phyloP scores from a whole-genome alignment of 2,329 filamentous ascomycete species.

The Microsporum canis region DNA sequence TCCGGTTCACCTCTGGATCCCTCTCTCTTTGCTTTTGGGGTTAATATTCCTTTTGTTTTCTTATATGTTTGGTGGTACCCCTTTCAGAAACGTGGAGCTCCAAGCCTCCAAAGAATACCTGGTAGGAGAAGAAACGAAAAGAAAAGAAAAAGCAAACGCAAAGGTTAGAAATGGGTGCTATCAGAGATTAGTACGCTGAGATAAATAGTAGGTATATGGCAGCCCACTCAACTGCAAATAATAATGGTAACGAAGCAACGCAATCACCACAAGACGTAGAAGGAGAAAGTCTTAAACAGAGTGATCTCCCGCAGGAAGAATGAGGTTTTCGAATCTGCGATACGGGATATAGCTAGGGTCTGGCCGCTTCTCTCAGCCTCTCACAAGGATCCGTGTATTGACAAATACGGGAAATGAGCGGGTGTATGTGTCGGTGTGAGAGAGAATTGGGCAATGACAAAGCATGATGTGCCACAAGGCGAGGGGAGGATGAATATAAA shows the following conservation, averaged over 20 bases:
- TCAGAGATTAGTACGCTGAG: not conserved
- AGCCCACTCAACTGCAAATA: not conserved
- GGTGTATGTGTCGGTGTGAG: not conserved
- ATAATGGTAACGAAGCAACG: not conserved
- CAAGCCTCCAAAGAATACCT: not conserved
- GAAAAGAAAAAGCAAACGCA: not conserved
- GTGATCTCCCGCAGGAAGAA: not conserved
- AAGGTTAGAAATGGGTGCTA: not conserved
- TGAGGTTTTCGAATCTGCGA: conserved; percentile 6
- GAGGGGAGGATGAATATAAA: not conserved
- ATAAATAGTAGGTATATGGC: not conserved
- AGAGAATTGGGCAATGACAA: not conserved
- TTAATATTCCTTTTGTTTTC: not conserved
- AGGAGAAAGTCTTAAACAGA: not conserved
- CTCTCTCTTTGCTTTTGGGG: not conserved
- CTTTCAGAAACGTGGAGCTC: not conserved
- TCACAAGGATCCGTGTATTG: not conserved
- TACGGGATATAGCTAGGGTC: conserved; percentile 12
- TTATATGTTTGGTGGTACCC: not conserved
- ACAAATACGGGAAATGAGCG: not conserved
- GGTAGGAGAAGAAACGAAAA: not conserved
- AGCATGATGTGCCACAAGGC: not conserved
- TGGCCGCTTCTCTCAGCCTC: conserved; percentile 11
- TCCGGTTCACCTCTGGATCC: not conserved
- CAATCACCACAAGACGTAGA: not conserved